These are phyloP conservation scores for Kwoniella sp. DNA, from an alignment of 768 basidiomycete genomes.

Conservation along the genomic window DNA sequence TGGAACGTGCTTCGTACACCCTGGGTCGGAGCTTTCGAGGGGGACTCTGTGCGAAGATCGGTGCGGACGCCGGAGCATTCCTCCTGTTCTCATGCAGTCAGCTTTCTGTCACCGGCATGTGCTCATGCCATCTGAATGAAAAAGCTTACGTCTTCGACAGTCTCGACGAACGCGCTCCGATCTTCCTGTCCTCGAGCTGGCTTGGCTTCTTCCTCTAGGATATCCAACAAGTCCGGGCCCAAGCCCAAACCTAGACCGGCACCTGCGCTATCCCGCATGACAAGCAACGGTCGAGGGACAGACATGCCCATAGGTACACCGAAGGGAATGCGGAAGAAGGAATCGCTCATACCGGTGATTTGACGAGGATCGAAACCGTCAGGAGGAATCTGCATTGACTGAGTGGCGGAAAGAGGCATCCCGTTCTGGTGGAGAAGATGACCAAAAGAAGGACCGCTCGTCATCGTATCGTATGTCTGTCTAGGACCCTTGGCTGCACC, in stretches of 20 bases:
- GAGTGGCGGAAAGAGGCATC: slow-evolving; percentile 26
- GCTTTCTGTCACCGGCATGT: not conserved
- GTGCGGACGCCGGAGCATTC: slow-evolving; percentile 17
- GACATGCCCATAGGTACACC: slow-evolving; percentile 32
- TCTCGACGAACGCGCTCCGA: slow-evolving; percentile 54
- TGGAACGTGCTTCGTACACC: not conserved
- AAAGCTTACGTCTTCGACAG: slow-evolving; percentile 54
- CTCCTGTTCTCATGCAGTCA: slow-evolving; percentile 7
- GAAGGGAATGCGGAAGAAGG: slow-evolving; percentile 43
- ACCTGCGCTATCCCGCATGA: slow-evolving; percentile 32
- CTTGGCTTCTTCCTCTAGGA: slow-evolving; percentile 26
- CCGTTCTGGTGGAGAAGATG: slow-evolving; percentile 44
- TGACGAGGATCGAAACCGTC: slow-evolving; percentile 3
- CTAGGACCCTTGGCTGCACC: slow-evolving; percentile 32
- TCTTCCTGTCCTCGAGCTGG: slow-evolving; percentile 25
- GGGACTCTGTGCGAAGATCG: slow-evolving; percentile 7
- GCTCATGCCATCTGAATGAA: not conserved
- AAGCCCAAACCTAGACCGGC: slow-evolving; percentile 33
- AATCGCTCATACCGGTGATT: slow-evolving; percentile 4
- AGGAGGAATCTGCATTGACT: slow-evolving; percentile 16
- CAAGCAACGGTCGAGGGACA: slow-evolving; percentile 34
- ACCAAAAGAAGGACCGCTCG: slow-evolving; percentile 52
- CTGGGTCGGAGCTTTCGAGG: slow-evolving; percentile 8
- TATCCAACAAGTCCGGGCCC: slow-evolving; percentile 28
- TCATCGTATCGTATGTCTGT: slow-evolving; percentile 43